Percentiles rank a stretch among this genome's conserved stretches.
Evolutionary conservation across 768 basidiomycete species (phyloP).

Genomic region (Pleurotus eryngii): DNA sequence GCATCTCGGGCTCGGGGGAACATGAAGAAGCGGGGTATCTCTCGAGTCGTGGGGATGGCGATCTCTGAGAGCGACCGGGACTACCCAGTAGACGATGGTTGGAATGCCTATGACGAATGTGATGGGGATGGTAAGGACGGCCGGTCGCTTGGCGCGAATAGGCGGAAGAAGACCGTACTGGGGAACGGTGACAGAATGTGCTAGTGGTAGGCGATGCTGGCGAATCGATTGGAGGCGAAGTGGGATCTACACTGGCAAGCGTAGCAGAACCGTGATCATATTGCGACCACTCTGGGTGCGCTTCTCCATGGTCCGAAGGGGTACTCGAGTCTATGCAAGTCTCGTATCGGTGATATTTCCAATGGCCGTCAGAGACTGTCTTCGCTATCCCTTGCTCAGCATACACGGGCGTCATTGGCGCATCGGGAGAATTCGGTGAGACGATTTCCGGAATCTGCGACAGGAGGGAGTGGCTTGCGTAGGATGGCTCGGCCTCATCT

Average conservation of each 20-base stretch:
- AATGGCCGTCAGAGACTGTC: background rate
- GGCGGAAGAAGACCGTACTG: background rate
- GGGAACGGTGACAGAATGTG: background rate
- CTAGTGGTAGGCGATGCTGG: background rate
- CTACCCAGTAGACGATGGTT: background rate
- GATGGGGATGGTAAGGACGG: background rate
- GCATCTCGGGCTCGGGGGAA: background rate
- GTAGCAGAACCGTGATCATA: too few species aligned
- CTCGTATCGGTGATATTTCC: too few species aligned
- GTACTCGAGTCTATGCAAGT: too few species aligned
- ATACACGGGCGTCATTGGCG: background rate
- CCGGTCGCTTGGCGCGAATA: background rate
- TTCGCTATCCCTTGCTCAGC: background rate
- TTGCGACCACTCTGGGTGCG: too few species aligned
- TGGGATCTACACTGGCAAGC: too few species aligned
- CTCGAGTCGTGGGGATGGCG: background rate
- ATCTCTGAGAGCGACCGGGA: background rate
- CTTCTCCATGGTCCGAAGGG: too few species aligned
- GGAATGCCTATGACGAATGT: background rate
- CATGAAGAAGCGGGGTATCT: background rate
- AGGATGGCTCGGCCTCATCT: background rate
- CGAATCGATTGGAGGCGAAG: too few species aligned
- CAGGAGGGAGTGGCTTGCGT: background rate
- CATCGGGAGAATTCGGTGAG: background rate
- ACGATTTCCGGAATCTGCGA: background rate